A percentile compares a stretch with the other conserved stretches of the same genome.
These are phyloP conservation scores for Erysimum pusillum DNA, from an alignment of 441 rosid species.

Conservation along the genomic window DNA sequence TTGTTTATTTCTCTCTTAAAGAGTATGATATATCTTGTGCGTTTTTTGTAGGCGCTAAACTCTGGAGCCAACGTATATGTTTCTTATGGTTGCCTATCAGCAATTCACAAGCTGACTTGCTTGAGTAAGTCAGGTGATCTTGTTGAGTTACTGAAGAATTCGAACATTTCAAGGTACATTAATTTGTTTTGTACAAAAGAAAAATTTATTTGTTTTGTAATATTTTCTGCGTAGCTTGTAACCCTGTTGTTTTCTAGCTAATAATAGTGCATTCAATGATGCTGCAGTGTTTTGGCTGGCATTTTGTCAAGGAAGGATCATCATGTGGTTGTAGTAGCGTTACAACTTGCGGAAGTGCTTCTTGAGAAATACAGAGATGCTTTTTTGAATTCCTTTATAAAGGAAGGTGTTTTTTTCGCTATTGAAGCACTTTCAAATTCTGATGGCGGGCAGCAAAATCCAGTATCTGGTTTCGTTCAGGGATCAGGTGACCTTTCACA, in stretches of 20 bases:
- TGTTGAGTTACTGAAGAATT: conserved; percentile 65
- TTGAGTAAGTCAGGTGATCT: conserved; percentile 78
- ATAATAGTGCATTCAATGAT: conserved; percentile 36
- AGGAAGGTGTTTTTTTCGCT: conserved; percentile 90
- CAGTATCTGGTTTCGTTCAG: conserved; percentile 46
- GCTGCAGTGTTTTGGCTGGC: conserved; percentile 90
- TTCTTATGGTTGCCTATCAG: conserved; percentile 85
- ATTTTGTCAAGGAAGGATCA: conserved; percentile 88
- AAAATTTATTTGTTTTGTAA: conserved; percentile 28
- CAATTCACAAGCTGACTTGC: conserved; percentile 71
- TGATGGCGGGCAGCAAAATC: conserved; percentile 59
- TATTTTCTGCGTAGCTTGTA: conserved; percentile 15
- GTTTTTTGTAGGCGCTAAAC: conserved; percentile 73
- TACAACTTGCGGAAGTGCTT: conserved; percentile 76
- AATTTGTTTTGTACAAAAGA: conserved; percentile 23
- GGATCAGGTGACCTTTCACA: conserved; percentile 60
- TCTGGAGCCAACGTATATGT: conserved; percentile 85
- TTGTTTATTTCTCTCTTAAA: conserved; percentile 23
- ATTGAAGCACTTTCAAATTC: conserved; percentile 73
- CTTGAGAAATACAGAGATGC: conserved; percentile 76
- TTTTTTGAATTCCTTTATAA: conserved; percentile 75
- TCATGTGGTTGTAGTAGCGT: conserved; percentile 79
- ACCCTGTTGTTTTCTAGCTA: conserved; percentile 23
- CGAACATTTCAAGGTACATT: conserved; percentile 84
- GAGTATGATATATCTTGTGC: conserved; percentile 34